phyloP scores from a whole-genome alignment of 179 eudicot genomes.

The Nepenthes alata region DNA sequence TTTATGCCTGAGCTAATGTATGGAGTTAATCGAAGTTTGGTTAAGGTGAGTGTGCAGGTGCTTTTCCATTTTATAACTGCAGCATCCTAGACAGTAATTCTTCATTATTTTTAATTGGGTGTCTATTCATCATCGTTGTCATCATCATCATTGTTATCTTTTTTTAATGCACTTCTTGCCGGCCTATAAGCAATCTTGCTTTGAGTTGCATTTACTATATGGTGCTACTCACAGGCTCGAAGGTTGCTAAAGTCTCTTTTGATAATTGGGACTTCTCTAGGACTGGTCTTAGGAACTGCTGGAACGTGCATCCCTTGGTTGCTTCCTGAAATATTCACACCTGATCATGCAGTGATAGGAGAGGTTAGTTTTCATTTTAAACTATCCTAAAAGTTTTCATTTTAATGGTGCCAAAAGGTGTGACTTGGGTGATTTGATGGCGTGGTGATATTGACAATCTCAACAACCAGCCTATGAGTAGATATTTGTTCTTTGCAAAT shows the following conservation, averaged over 20 bases:
- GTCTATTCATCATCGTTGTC: too few species aligned
- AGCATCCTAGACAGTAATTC: too few species aligned
- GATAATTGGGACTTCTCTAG: constrained; percentile 58
- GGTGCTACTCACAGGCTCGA: constrained; percentile 48
- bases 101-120: too few species aligned
- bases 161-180: neutral
- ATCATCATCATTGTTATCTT: too few species aligned
- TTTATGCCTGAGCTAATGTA: constrained; percentile 92
- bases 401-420: too few species aligned
- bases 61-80: too few species aligned
- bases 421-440: too few species aligned
- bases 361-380: constrained; percentile 38
- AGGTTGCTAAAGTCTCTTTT: constrained; percentile 61
- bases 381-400: neutral
- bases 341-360: constrained; percentile 56
- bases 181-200: neutral
- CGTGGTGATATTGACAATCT: too few species aligned
- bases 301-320: constrained; percentile 74
- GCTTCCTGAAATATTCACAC: constrained; percentile 66
- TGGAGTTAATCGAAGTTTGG: constrained; percentile 62
- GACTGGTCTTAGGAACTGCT: constrained; percentile 49
- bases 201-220: constrained; percentile 2
- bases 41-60: constrained; percentile 35
- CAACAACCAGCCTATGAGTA: too few species aligned
- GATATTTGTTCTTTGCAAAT: too few species aligned